phyloP scores from a whole-genome alignment of 208 protist species.

The Crithidia brevicula region DNA sequence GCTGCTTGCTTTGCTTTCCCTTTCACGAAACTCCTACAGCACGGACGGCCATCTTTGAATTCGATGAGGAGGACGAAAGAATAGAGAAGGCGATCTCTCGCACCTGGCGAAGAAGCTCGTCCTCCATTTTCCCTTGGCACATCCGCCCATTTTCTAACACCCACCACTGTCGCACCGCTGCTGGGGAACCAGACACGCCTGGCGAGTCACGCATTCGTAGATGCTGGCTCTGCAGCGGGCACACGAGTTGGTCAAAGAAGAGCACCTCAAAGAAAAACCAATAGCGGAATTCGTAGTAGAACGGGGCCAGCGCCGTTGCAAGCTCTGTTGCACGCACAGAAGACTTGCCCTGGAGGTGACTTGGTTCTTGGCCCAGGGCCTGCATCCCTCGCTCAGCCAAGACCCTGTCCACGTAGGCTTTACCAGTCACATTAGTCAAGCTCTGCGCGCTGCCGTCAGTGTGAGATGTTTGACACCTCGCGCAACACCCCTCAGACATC shows the following conservation, averaged over 20 bases:
- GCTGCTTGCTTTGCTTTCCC: too few relatives aligned
- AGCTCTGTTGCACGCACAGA: background rate
- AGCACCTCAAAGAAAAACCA: slow-evolving; percentile 80
- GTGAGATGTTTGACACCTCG: too few relatives aligned
- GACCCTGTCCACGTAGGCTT: slow-evolving; percentile 14
- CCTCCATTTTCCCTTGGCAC: background rate
- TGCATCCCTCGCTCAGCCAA: slow-evolving; percentile 6
- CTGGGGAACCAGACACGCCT: background rate
- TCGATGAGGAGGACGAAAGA: background rate
- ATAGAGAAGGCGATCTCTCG: background rate
- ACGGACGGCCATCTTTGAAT: too few relatives aligned
- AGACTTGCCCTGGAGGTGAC: too few relatives aligned
- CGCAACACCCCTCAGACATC: too few relatives aligned
- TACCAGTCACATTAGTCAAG: background rate
- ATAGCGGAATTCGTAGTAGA: slow-evolving; percentile 74
- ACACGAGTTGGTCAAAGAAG: slow-evolving; percentile 44
- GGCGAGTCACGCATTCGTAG: slow-evolving; percentile 8
- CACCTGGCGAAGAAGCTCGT: background rate
- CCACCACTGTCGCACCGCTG: slow-evolving; percentile 20
- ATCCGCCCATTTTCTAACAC: slow-evolving; percentile 6
- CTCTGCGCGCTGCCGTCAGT: too few relatives aligned
- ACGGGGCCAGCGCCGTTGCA: slow-evolving; percentile 9
- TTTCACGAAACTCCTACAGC: background rate
- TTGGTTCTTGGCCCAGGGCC: background rate
- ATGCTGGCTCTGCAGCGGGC: slow-evolving; percentile 27